These are phyloP conservation scores for Viola odorata DNA, from an alignment of 345 rosid genomes.

Conservation along the genomic window DNA sequence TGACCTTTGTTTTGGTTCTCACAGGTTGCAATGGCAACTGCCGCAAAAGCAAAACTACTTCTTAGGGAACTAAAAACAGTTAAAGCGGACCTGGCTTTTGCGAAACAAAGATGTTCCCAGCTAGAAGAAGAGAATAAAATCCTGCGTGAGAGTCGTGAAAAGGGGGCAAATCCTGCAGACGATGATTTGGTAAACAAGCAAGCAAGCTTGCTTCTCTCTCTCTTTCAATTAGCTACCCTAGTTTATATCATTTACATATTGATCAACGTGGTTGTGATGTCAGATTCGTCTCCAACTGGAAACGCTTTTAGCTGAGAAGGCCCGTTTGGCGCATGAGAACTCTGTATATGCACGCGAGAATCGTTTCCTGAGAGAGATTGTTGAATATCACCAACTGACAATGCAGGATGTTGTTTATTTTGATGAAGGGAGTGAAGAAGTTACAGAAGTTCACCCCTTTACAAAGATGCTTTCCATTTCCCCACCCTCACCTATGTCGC, in stretches of 20 bases:
- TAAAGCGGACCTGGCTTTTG: slow-evolving; percentile 88
- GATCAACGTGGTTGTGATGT: neutral
- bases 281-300: slow-evolving; percentile 98
- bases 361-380: slow-evolving; percentile 85
- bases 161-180: slow-evolving; percentile 71
- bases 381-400: slow-evolving; percentile 90
- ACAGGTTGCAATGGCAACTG: slow-evolving; percentile 98
- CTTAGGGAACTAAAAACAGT: slow-evolving; percentile 88
- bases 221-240: neutral
- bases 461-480: slow-evolving; percentile 44
- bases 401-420: slow-evolving; percentile 96
- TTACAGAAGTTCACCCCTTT: slow-evolving; percentile 69
- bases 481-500: slow-evolving; percentile 52
- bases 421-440: slow-evolving; percentile 85
- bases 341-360: slow-evolving; percentile 82
- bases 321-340: slow-evolving; percentile 87
- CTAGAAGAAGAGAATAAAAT: slow-evolving; percentile 86
- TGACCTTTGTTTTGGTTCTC: slow-evolving; percentile 16
- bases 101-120: slow-evolving; percentile 78
- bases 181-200: slow-evolving; percentile 71
- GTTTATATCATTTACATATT: neutral
- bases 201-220: neutral
- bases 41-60: slow-evolving; percentile 94
- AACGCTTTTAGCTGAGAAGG: slow-evolving; percentile 91
- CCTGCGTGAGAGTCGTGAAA: slow-evolving; percentile 80